Conservation (phyloP, 805 yeast genomes). For the Metschnikowia cubensis region DNA sequence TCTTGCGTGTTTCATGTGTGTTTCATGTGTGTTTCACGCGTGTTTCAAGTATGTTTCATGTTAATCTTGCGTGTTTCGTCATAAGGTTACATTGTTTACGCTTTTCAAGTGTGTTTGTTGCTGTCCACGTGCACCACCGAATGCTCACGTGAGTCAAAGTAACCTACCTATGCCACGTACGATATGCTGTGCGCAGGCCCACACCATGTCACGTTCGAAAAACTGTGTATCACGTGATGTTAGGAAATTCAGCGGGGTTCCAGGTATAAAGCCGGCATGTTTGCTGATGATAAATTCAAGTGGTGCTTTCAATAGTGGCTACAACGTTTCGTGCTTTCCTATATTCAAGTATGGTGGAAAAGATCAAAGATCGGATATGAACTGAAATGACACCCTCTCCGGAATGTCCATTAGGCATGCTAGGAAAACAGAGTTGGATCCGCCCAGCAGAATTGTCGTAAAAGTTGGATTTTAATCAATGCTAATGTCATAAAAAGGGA, state of each 20-base stretch:
- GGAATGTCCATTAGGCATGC: constrained; percentile 17
- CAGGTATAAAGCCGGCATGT: not conserved
- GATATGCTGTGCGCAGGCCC: not conserved
- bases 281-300: too few species aligned
- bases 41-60: too few species aligned
- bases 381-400: constrained; percentile 15
- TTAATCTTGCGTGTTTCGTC: too few species aligned
- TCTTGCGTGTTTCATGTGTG: too few species aligned
- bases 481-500: constrained; percentile 11
- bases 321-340: constrained; percentile 3
- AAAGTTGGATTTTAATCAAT: constrained; percentile 39
- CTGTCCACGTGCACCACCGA: too few species aligned
- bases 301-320: not conserved
- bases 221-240: constrained; percentile 2
- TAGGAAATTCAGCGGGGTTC: not conserved
- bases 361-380: constrained; percentile 7
- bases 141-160: not conserved
- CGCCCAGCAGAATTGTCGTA: constrained; percentile 18
- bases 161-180: not conserved
- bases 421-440: constrained; percentile 23
- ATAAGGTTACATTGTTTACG: too few species aligned
- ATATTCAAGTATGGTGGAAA: constrained; percentile 3
- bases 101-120: too few species aligned
- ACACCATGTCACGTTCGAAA: not conserved
- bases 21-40: too few species aligned